A percentile compares a stretch with the other conserved stretches of the same genome.
phyloP scores from a whole-genome alignment of 148 eudicot species.

The Dianthus caryophyllus region DNA sequence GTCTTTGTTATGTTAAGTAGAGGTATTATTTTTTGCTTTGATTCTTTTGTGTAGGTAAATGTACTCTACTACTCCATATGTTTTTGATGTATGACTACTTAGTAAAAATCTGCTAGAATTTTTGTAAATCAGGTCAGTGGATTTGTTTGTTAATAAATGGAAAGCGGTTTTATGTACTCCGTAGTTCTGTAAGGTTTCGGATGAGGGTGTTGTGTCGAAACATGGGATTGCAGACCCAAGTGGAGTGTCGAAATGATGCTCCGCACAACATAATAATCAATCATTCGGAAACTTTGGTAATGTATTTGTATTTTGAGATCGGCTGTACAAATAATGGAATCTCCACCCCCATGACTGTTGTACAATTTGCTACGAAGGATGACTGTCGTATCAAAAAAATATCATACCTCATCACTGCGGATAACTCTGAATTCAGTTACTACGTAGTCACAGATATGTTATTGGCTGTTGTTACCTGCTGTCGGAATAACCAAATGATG shows the following conservation, averaged over 20 bases:
- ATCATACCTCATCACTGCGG: not conserved
- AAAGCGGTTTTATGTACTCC: too few species aligned
- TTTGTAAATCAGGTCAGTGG: slow-evolving; percentile 10
- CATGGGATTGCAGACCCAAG: not conserved
- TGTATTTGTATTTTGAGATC: too few species aligned
- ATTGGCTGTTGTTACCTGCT: not conserved
- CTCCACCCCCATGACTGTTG: too few species aligned
- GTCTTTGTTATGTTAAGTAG: not conserved
- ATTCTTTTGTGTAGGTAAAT: slow-evolving; percentile 1
- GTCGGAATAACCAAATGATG: not conserved
- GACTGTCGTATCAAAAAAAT: not conserved
- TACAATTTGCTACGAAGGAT: too few species aligned
- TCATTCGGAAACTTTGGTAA: not conserved
- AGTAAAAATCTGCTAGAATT: not conserved
- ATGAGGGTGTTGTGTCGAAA: too few species aligned
- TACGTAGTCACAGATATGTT: not conserved
- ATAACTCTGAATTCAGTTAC: not conserved
- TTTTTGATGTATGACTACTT: not conserved
- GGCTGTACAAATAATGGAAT: too few species aligned
- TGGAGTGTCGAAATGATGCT: not conserved
- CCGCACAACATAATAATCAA: not conserved
- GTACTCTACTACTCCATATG: not conserved
- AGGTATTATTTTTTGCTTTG: not conserved
- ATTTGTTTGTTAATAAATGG: slow-evolving; percentile 10
- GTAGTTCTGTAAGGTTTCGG: too few species aligned